Evolutionary conservation across 1,284 basidiomycete species (phyloP), one percentile per base, ranked within the genome.

Genomic region (Heterobasidion occidentale): DNA sequence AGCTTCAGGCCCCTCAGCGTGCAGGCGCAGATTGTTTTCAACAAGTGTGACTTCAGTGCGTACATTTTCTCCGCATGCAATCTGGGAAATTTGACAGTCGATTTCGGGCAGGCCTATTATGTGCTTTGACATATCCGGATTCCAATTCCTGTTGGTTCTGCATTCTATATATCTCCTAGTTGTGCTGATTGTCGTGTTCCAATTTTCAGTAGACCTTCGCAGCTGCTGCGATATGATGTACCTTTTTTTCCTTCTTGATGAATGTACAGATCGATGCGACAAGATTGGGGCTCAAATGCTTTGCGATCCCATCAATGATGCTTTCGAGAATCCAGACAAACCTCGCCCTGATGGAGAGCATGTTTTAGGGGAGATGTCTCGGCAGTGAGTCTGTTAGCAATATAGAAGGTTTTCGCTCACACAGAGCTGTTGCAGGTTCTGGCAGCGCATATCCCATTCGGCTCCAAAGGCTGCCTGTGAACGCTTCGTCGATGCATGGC

Each of bases 401-500:
- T 61, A 19, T 60, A 45, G 17, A 12, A 45, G 17, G n/a, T 17
- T 47, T 7, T 34, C 33, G 9, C 35, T 46, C 42, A 46, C 15
- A 11, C 38, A 42, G 15, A 15, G 38, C 15, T 15, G 38, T 15
- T 49, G 38, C 46, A 72, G 75, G 51, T 76, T 74, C 60, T 77
- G 73, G 73, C 48, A 58, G 35, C 63, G 64, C 36, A 68, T 69
- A 15, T 61, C 68, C 1, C 59, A 65, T 53, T 67, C 59, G 6
- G 66, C 71, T 15, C 71, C 66, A 15, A 62, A 65, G 0, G 62
- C 62, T 5, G 65, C 72, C 12, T 67, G 67, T 36, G 57, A 66
- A 15, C 71, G 70, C 51, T 73, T 78, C 58, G 63, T 77, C 46
- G 62, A 69, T 2, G 65, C 64, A 42, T 72, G 76, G 56, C 62